Base-by-base conservation (phyloP, 257 asterid species). In the Petrea volubilis region DNA sequence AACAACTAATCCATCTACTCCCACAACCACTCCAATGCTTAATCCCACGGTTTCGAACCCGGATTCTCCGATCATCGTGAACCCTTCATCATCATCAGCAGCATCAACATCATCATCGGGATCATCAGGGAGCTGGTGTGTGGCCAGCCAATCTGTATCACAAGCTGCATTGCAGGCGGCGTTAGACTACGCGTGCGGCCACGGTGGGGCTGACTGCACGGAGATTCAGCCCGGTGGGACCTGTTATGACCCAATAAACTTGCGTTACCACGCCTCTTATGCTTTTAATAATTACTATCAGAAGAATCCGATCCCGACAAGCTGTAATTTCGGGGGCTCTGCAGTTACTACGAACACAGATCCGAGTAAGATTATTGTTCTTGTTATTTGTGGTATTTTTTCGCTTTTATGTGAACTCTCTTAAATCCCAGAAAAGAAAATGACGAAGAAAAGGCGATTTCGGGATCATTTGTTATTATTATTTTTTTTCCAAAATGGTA, bases 231-330 rank as follows among this genome's bases (percentile, higher is more conserved):
- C 84, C 0, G 89, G 88, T 23, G 96, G 96, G 2, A 47, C 23
- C 71, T 92, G 98, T 36, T 89, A 64, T 64, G 36, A 15, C 38
- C 98, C 96, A 13, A 67, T 63, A 47, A 78, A 79, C 0, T 52
- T 87, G 2, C 86, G 71, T 18, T 78, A 76, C 36, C 96, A 89
- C 43, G 95, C 97, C 53, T 91, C 97, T 11, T 91, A 79, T 53
- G 97, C 97, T 4, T 87, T 92, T 86, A 92, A 92, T 44, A 86
- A 83, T 51, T 92, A 82, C 62, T 89, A 92, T 73, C 96, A 83
- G 72, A 92, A 79, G 79, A 92, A 89, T 67, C 96, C 96, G 0
- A 74, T 87, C 66, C 96, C 95, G 1, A 82, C 77, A 20, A 92
- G 96, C 79, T 92, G 98, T 70, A 84, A 79, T 76, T 92, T 92